Evolutionary conservation across 148 eudicot species (phyloP), one percentile per base, ranked within the genome.

Genomic region (Vaccinium darrowii): DNA sequence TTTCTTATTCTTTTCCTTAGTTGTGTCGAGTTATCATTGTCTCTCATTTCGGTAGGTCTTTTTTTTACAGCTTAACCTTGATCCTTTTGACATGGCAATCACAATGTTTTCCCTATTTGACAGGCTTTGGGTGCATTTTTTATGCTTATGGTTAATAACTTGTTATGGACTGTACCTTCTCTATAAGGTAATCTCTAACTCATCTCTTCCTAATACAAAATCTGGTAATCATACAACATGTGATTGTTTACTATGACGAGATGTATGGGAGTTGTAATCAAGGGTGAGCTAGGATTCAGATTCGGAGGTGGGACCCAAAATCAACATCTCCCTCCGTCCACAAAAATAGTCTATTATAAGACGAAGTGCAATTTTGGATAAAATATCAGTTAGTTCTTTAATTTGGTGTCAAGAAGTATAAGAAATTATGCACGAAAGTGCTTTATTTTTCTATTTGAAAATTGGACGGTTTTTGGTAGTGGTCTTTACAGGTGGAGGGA

Each of bases 91-190:
- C 53, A 71, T 5, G 16, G 56, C n/a, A 54, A 13, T 80, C 4
- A 71, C 69, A n/a, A 43, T 13, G 72, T 18, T 27, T 15, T 67
- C 50, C 54, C 60, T 85, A 33, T 87, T 89, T 81, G 54, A 85
- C 98, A 96, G 98, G 98, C 91, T 96, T 76, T 96, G 98, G 98
- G 93, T 93, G 88, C 98, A 96, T 84, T 94, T 92, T 87, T 85
- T 89, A 67, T 96, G 95, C 94, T 94, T 96, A 80, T 96, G 95
- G 89, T 84, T 96, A 78, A 88, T 93, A 75, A 93, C 98, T 62
- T 81, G 89, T 43, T 94, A 91, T 86, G 98, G 93, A 80, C 63
- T 94, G 83, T 96, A 91, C 93, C 91, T 93, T 51, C 88, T 96
- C 73, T 85, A 96, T 85, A 91, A 95, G 98, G 98, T 95, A 87